A percentile compares a stretch with the other conserved stretches of the same genome.
Conservation (phyloP, 176 grass and related monocot species). For the barley (Hordeum vulgare) region DNA sequence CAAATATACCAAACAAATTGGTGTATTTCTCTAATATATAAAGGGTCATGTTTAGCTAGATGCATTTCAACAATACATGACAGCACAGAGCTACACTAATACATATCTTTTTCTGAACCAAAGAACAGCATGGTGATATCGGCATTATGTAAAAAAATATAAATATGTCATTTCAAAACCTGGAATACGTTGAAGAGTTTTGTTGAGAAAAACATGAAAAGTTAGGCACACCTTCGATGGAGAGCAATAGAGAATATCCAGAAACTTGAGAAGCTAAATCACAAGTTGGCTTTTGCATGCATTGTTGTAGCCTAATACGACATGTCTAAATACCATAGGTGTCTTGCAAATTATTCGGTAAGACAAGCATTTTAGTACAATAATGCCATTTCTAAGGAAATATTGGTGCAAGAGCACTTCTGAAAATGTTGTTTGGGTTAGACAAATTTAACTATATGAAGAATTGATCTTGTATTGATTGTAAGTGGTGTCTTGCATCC, state of each 20-base stretch:
- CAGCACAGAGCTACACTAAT: neutral
- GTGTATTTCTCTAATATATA: neutral
- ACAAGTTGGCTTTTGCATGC: neutral
- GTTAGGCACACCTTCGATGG: neutral
- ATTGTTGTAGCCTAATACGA: neutral
- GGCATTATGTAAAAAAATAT: slow-evolving; percentile 1
- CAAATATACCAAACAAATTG: slow-evolving; percentile 12
- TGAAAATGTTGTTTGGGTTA: neutral
- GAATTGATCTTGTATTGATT: neutral
- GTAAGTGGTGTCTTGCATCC: neutral
- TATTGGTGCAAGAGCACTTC: neutral
- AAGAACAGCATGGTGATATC: neutral
- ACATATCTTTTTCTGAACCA: neutral
- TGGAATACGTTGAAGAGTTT: neutral
- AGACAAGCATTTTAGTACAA: neutral
- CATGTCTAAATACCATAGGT: slow-evolving; percentile 8
- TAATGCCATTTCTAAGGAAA: slow-evolving; percentile 1
- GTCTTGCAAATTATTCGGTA: neutral
- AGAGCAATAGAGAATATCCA: neutral
- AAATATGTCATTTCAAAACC: neutral
- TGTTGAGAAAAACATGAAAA: neutral
- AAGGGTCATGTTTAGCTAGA: neutral
- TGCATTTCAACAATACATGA: neutral
- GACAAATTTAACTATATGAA: slow-evolving; percentile 3
- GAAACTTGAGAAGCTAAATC: neutral